Percentiles rank a stretch among this genome's conserved stretches.
Conservation (phyloP, 2,329 filamentous ascomycete genomes). For the Rhytidhysteron rufulum region DNA sequence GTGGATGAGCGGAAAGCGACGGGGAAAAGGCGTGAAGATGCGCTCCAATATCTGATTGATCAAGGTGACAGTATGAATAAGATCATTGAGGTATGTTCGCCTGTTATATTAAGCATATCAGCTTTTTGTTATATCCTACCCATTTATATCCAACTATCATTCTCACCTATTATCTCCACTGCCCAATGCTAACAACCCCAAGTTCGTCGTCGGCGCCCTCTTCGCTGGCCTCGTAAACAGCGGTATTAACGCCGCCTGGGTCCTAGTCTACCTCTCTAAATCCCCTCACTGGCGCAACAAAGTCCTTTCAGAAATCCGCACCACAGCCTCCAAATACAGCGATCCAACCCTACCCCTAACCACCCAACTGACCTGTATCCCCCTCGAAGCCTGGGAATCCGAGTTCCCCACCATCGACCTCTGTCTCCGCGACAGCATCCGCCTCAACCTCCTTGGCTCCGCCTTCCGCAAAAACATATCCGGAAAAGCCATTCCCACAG, state of each 20-base stretch:
- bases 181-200: no score
- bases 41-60: constrained; percentile 53
- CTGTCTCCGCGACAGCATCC: constrained; percentile 53
- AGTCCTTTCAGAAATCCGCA: constrained; percentile 47
- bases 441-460: constrained; percentile 47
- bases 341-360: constrained; percentile 30
- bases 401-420: constrained; percentile 53
- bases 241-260: constrained; percentile 53
- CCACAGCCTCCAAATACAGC: constrained; percentile 42
- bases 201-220: constrained; percentile 53
- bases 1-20: constrained; percentile 43
- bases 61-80: constrained; percentile 43
- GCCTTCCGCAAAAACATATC: constrained; percentile 52
- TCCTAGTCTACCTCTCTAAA: constrained; percentile 32
- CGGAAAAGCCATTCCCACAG: constrained; percentile 43
- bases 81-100: constrained; percentile 30
- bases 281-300: constrained; percentile 43
- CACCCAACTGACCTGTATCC: constrained; percentile 41
- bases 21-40: constrained; percentile 46
- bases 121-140: no score
- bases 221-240: constrained; percentile 58
- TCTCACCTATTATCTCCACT: no score
- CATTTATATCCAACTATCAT: no score
- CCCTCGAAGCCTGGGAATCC: constrained; percentile 53
- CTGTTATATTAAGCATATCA: not conserved